phyloP scores from a whole-genome alignment of 2,329 filamentous ascomycete species.

The Diaporthe eres region DNA sequence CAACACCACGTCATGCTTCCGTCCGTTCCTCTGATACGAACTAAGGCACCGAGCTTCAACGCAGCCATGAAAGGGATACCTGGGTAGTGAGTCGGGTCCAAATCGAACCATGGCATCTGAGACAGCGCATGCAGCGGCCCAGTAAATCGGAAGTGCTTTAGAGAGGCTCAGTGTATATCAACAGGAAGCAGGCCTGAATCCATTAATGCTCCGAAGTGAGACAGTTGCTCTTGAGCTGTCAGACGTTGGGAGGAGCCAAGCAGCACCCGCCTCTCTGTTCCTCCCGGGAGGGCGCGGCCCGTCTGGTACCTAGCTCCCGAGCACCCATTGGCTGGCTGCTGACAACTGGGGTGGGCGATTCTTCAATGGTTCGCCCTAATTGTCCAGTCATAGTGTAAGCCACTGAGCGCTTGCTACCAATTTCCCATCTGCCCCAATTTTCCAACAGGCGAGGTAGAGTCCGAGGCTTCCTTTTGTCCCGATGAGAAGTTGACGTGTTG shows the following conservation, averaged over 20 bases:
- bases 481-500: background rate
- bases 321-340: background rate
- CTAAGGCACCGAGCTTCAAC: background rate
- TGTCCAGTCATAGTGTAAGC: background rate
- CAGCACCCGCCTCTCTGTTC: background rate
- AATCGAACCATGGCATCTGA: background rate
- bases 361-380: background rate
- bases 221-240: background rate
- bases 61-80: too few relatives aligned
- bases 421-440: too few relatives aligned
- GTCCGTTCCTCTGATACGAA: constrained; percentile 34
- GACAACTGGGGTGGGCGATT: background rate
- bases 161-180: background rate
- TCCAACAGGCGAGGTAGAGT: background rate
- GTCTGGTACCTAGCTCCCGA: background rate
- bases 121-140: constrained; percentile 2
- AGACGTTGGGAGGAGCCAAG: background rate
- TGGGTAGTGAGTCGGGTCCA: background rate
- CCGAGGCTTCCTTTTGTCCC: background rate
- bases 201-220: background rate
- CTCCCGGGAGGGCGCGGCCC: background rate
- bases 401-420: background rate
- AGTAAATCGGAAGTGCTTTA: background rate
- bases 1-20: constrained; percentile 30
- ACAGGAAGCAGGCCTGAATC: background rate